These are phyloP conservation scores for maize (Zea mays) DNA, from an alignment of 176 grass and related monocot genomes.

Conservation along the genomic window DNA sequence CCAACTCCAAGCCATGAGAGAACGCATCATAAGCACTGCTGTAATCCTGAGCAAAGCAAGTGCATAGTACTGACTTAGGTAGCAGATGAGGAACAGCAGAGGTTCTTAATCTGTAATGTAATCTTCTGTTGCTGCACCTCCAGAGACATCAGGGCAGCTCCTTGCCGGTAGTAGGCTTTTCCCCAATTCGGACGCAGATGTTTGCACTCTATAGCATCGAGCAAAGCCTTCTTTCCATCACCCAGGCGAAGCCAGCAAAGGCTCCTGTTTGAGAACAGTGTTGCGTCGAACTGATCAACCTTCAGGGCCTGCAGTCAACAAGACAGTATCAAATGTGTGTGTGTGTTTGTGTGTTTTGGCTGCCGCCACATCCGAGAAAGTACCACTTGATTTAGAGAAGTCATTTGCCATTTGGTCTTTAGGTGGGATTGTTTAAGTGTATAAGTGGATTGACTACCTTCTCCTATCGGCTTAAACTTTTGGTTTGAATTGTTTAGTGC, in stretches of 20 bases:
- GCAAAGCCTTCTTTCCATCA: constrained; percentile 39
- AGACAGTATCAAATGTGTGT: background rate
- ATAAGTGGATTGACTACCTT: too few species aligned
- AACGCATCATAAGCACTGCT: constrained; percentile 7
- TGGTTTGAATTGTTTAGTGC: too few species aligned
- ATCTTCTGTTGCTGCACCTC: constrained; percentile 5
- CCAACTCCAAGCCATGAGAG: constrained; percentile 17
- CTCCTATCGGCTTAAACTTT: too few species aligned
- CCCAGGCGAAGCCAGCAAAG: constrained; percentile 52
- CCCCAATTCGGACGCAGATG: constrained; percentile 27
- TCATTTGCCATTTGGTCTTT: background rate
- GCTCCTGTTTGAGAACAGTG: constrained; percentile 51
- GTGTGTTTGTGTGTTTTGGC: background rate
- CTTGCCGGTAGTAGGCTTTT: constrained; percentile 40
- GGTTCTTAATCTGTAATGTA: background rate
- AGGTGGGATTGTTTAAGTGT: background rate
- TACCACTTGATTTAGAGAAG: background rate
- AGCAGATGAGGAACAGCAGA: background rate
- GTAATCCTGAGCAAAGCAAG: constrained; percentile 31
- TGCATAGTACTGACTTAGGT: background rate
- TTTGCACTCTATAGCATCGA: constrained; percentile 36
- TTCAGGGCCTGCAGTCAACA: constrained; percentile 34
- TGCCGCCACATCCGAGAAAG: background rate
- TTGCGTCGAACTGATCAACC: constrained; percentile 30
- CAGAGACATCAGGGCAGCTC: constrained; percentile 43